phyloP scores from a whole-genome alignment of 2,329 filamentous ascomycete genomes.

The Tothia fuscella region DNA sequence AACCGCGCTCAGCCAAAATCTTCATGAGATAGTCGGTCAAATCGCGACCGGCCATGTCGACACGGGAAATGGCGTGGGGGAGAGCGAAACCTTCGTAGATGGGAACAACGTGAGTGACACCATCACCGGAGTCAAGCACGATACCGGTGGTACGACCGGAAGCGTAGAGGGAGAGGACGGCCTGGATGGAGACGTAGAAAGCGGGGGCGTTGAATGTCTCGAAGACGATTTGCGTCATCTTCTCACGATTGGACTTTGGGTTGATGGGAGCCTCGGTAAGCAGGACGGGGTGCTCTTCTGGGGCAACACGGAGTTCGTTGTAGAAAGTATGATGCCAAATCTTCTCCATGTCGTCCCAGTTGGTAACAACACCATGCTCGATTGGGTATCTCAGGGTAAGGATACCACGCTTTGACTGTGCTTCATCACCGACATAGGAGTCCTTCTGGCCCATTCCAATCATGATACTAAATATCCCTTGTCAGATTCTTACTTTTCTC shows the following conservation, averaged over 20 bases:
- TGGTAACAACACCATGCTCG: slow-evolving; percentile 99
- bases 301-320: slow-evolving; percentile 99
- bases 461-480: slow-evolving; percentile 99
- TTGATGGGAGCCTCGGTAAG: slow-evolving; percentile 99
- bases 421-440: slow-evolving; percentile 99
- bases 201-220: slow-evolving; percentile 99
- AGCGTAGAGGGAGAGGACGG: slow-evolving; percentile 96
- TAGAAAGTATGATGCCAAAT: slow-evolving; percentile 99
- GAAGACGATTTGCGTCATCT: slow-evolving; percentile 99
- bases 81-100: slow-evolving; percentile 99
- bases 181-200: slow-evolving; percentile 99
- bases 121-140: slow-evolving; percentile 98
- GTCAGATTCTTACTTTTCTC: slow-evolving; percentile 17
- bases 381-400: slow-evolving; percentile 98
- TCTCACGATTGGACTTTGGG: slow-evolving; percentile 99
- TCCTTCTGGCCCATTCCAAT: slow-evolving; percentile 99
- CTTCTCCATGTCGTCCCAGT: slow-evolving; percentile 99
- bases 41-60: slow-evolving; percentile 99
- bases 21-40: slow-evolving; percentile 99
- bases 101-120: slow-evolving; percentile 99
- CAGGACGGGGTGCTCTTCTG: slow-evolving; percentile 98
- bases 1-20: slow-evolving; percentile 98
- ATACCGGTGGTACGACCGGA: slow-evolving; percentile 99
- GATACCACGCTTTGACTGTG: slow-evolving; percentile 99
- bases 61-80: slow-evolving; percentile 98